Evolutionary conservation across 306 rosid genomes (phyloP).

Genomic region (Citrullus amarus): DNA sequence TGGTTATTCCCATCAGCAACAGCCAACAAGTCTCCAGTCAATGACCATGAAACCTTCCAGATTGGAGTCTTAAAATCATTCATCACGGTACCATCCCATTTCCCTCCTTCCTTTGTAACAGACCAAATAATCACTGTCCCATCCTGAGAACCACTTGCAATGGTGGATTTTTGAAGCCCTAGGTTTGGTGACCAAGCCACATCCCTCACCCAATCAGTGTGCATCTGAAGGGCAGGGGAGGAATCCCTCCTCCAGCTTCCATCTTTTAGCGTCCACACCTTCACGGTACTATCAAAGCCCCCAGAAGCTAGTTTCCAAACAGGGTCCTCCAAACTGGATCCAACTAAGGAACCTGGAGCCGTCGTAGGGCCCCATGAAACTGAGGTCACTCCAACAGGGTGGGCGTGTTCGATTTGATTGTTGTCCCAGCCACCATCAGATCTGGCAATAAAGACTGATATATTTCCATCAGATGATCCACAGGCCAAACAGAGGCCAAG

Average conservation of each 20-base stretch:
- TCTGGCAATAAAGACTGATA: constrained; percentile 66
- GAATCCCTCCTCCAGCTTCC: constrained; percentile 88
- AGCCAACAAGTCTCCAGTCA: constrained; percentile 83
- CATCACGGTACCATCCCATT: constrained; percentile 76
- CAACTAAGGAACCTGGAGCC: constrained; percentile 77
- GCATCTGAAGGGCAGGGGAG: constrained; percentile 80
- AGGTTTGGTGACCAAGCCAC: constrained; percentile 97
- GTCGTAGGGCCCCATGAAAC: constrained; percentile 90
- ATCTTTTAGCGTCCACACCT: constrained; percentile 71
- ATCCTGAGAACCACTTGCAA: constrained; percentile 82
- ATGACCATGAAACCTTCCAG: constrained; percentile 95
- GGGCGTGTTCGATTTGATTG: constrained; percentile 71
- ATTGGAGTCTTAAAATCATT: constrained; percentile 74
- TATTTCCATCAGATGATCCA: constrained; percentile 87
- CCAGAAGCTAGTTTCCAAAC: constrained; percentile 88
- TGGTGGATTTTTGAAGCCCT: constrained; percentile 85
- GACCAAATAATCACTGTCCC: constrained; percentile 80
- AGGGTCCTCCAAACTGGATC: constrained; percentile 59
- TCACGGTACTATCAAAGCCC: constrained; percentile 82
- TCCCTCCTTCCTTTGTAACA: constrained; percentile 69
- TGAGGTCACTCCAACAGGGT: constrained; percentile 83
- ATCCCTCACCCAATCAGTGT: constrained; percentile 75
- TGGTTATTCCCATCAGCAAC: constrained; percentile 76
- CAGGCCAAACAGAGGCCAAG: constrained; percentile 80
- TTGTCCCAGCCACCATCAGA: constrained; percentile 94